Evolutionary conservation across 805 yeast species (phyloP).

Genomic region (Pichia nanzhaoensis): DNA sequence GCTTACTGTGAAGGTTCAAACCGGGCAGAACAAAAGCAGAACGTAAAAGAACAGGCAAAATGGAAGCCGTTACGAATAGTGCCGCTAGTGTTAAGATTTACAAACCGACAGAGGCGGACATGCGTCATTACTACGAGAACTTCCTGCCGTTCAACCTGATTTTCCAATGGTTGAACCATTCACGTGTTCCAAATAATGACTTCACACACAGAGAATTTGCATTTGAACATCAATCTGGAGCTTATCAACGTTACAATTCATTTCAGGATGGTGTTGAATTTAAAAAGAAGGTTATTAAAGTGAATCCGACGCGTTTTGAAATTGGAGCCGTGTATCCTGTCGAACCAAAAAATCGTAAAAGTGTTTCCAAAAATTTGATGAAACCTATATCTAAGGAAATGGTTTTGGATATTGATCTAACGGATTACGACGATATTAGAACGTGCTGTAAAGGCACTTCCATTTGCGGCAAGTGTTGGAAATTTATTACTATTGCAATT

Average conservation of each 20-base stretch:
- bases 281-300: constrained; percentile 62
- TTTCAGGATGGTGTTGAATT: constrained; percentile 62
- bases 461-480: constrained; percentile 91
- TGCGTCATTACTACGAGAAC: constrained; percentile 63
- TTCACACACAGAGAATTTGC: constrained; percentile 92
- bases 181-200: constrained; percentile 65
- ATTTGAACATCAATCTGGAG: constrained; percentile 79
- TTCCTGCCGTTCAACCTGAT: constrained; percentile 70
- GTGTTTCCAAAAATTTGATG: constrained; percentile 68
- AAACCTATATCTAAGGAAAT: constrained; percentile 80
- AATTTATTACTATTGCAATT: constrained; percentile 79
- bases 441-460: constrained; percentile 86
- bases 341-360: constrained; percentile 81
- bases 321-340: constrained; percentile 87
- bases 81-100: not conserved
- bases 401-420: constrained; percentile 95
- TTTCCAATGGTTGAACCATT: constrained; percentile 88
- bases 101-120: constrained; percentile 34
- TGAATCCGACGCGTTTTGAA: constrained; percentile 88
- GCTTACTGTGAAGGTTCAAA: too few species aligned
- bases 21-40: not conserved
- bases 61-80: not conserved
- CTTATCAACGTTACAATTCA: constrained; percentile 85
- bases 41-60: too few species aligned
- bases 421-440: constrained; percentile 90